A percentile compares a stretch with the other conserved stretches of the same genome.
Evolutionary conservation across 176 grass and related monocot genomes (phyloP).

Genomic region (Juncus effusus): DNA sequence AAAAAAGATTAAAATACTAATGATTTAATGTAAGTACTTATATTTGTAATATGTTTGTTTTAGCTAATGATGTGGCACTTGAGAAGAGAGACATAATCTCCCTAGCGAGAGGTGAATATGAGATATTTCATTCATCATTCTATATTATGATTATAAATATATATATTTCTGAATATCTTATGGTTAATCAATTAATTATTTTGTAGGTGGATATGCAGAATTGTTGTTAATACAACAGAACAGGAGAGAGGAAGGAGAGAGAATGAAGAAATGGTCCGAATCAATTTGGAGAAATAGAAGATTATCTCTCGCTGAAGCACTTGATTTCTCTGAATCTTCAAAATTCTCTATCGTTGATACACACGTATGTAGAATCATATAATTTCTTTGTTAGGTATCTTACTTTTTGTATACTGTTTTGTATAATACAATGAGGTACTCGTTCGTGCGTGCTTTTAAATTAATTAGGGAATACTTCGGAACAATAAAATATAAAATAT

Average conservation of each 20-base stretch:
- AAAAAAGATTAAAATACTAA: too few relatives aligned
- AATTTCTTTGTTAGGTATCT: conserved; percentile 21
- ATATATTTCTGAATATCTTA: conserved; percentile 15
- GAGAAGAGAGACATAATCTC: conserved; percentile 66
- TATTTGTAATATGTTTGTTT: conserved; percentile 2
- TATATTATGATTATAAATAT: conserved; percentile 10
- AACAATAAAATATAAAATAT: too few relatives aligned
- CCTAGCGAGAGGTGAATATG: conserved; percentile 70
- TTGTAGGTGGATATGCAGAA: conserved; percentile 73
- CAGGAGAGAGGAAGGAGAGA: conserved; percentile 76
- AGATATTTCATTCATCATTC: conserved; percentile 10
- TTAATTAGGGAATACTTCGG: too few relatives aligned
- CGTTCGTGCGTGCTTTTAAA: too few relatives aligned
- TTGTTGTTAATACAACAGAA: conserved; percentile 73
- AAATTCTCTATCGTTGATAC: conserved; percentile 63
- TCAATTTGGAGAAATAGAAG: conserved; percentile 60
- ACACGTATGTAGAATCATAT: conserved; percentile 59
- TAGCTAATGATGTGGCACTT: conserved; percentile 36
- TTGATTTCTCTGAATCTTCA: conserved; percentile 54
- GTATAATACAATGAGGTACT: too few relatives aligned
- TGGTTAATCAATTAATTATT: conserved; percentile 13
- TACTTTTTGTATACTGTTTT: not conserved
- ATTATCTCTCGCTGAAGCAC: conserved; percentile 56
- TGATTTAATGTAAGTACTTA: too few relatives aligned
- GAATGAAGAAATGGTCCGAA: conserved; percentile 81